These are phyloP conservation scores for Capsicum chinense DNA, from an alignment of 257 asterid genomes.

Conservation along the genomic window DNA sequence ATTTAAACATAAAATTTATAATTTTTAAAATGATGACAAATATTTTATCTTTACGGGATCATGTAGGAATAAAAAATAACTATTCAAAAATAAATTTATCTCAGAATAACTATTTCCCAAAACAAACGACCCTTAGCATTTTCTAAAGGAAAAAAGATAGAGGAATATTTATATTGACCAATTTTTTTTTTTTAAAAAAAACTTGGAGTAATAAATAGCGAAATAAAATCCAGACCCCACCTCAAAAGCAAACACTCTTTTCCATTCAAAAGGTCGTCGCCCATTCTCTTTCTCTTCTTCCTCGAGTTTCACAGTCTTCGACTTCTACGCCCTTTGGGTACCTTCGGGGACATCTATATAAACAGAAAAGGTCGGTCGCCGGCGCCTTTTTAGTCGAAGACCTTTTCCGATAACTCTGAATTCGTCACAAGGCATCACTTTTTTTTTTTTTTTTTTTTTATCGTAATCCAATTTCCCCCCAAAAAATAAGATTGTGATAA, in stretches of 20 bases:
- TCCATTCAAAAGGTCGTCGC: not conserved
- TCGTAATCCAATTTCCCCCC: no score
- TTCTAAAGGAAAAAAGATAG: not conserved
- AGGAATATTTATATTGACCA: not conserved
- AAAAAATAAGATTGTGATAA: conserved; percentile 9
- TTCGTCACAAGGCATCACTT: no score
- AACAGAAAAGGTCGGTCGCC: not conserved
- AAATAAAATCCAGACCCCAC: not conserved
- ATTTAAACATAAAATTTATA: no score
- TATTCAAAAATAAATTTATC: no score
- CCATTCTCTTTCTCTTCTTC: not conserved
- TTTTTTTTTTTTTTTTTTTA: no score
- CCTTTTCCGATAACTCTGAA: not conserved
- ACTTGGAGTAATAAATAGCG: no score
- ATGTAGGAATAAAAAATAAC: no score
- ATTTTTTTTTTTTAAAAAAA: no score
- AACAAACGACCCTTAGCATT: no score
- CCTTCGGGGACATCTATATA: not conserved
- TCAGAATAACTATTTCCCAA: no score
- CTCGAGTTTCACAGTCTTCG: not conserved
- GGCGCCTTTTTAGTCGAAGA: not conserved
- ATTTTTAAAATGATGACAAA: no score
- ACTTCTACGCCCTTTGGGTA: not conserved
- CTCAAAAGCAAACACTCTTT: conserved; percentile 9
- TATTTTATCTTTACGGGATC: no score